A percentile compares a stretch with the other conserved stretches of the same genome.
Conservation (phyloP, 2,329 filamentous ascomycete species). For the Cercospora berteroae region DNA sequence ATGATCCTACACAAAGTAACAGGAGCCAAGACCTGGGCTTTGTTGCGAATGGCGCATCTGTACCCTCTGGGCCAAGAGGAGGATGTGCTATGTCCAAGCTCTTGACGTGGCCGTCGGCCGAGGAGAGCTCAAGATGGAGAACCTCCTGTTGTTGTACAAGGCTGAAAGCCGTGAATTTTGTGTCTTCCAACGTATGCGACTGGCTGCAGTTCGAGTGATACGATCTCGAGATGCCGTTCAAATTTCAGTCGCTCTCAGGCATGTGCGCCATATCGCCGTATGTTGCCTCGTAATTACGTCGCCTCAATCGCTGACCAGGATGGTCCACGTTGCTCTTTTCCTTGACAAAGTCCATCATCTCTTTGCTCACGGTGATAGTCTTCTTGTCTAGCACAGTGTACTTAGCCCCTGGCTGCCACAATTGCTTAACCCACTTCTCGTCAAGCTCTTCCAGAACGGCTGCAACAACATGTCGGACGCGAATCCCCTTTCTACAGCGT, state of each 20-base stretch:
- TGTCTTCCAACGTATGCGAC: too few relatives aligned
- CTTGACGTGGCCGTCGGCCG: slow-evolving; percentile 1
- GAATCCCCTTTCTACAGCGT: background rate
- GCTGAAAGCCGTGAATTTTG: background rate
- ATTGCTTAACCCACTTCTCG: background rate
- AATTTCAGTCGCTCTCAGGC: background rate
- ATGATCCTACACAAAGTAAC: background rate
- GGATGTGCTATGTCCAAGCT: background rate
- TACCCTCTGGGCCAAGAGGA: background rate
- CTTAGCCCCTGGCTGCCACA: background rate
- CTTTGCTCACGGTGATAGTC: background rate
- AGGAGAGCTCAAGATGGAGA: background rate
- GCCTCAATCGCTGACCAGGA: background rate
- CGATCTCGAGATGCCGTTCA: background rate
- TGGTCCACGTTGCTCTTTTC: background rate
- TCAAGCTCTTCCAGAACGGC: background rate
- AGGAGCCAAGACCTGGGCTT: background rate
- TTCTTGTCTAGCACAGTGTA: background rate
- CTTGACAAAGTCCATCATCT: background rate
- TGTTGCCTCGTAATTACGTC: background rate
- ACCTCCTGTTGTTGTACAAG: background rate
- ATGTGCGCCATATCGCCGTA: background rate
- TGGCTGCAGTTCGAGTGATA: too few relatives aligned
- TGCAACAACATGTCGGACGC: background rate
- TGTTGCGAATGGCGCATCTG: background rate